Evolutionary conservation across 179 eudicot genomes (phyloP).

Genomic region (Carnegiea gigantea): DNA sequence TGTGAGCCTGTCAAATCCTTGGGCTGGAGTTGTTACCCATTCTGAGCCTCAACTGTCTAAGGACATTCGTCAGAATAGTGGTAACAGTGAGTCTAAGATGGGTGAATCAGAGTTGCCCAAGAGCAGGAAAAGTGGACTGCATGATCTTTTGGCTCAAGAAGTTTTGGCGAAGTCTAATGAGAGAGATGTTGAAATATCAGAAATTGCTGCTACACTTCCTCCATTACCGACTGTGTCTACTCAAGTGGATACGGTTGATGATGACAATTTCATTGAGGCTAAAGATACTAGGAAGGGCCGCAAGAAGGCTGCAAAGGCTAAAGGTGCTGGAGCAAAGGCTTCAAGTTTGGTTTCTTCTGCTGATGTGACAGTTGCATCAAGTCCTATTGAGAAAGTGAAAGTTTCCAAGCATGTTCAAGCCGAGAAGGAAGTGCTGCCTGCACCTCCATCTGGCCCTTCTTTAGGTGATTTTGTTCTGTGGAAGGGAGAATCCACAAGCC

Average conservation of each 20-base stretch:
- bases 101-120: conserved; percentile 41
- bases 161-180: conserved; percentile 49
- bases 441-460: conserved; percentile 84
- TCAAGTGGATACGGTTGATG: conserved; percentile 39
- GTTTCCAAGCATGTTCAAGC: conserved; percentile 44
- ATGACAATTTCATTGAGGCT: conserved; percentile 80
- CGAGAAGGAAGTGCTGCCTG: conserved; percentile 74
- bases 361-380: conserved; percentile 49
- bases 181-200: conserved; percentile 38
- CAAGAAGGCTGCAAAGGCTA: conserved; percentile 86
- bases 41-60: conserved; percentile 41
- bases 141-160: conserved; percentile 73
- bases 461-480: conserved; percentile 90
- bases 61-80: conserved; percentile 34
- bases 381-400: conserved; percentile 69
- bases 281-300: conserved; percentile 93
- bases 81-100: conserved; percentile 29
- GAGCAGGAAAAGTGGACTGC: conserved; percentile 68
- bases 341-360: conserved; percentile 34
- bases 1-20: conserved; percentile 50
- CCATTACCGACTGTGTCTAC: conserved; percentile 34
- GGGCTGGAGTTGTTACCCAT: conserved; percentile 66
- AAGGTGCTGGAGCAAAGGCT: conserved; percentile 57
- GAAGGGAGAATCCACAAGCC: conserved; percentile 75
- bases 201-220: conserved; percentile 32